A percentile compares a stretch with the other conserved stretches of the same genome.
Conservation (phyloP, 2,329 filamentous ascomycete species). For the Cercospora zeae-maydis region DNA sequence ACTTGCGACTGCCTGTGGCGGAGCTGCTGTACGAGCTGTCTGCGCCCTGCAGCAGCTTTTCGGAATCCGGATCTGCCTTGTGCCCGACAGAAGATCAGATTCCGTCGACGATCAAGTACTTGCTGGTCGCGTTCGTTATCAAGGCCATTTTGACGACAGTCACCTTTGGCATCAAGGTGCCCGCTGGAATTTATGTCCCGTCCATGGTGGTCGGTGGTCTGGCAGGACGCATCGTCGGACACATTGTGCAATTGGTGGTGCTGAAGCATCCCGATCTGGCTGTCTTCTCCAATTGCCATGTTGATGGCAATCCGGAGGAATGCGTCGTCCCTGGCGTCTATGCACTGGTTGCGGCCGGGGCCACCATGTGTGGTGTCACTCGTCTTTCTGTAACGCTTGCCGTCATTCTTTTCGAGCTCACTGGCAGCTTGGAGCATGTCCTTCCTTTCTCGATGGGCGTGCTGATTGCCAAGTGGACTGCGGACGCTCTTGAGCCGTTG, state of each 20-base stretch:
- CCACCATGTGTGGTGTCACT: conserved; percentile 97
- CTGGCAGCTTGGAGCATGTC: conserved; percentile 90
- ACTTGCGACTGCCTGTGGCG: conserved; percentile 84
- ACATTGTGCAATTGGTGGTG: conserved; percentile 77
- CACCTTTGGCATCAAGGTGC: conserved; percentile 94
- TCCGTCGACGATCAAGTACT: conserved; percentile 66
- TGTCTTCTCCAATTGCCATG: conserved; percentile 72
- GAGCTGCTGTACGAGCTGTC: conserved; percentile 88
- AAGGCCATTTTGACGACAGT: conserved; percentile 85
- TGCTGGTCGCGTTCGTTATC: conserved; percentile 78
- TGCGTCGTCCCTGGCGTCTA: conserved; percentile 98
- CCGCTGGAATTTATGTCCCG: conserved; percentile 94
- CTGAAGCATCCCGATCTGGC: conserved; percentile 67
- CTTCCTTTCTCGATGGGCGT: conserved; percentile 90
- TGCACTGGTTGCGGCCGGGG: conserved; percentile 86
- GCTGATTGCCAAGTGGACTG: conserved; percentile 95
- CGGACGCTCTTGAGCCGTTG: conserved; percentile 87
- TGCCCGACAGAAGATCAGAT: conserved; percentile 77
- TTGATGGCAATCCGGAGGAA: conserved; percentile 63
- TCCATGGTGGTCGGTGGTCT: conserved; percentile 98
- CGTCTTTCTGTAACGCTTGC: conserved; percentile 87
- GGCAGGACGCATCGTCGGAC: conserved; percentile 82
- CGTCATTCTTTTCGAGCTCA: conserved; percentile 93
- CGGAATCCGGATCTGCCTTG: conserved; percentile 65
- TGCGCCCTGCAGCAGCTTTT: conserved; percentile 74